Conservation (phyloP, 441 rosid species). For the Pelargonium myrrhifolium region DNA sequence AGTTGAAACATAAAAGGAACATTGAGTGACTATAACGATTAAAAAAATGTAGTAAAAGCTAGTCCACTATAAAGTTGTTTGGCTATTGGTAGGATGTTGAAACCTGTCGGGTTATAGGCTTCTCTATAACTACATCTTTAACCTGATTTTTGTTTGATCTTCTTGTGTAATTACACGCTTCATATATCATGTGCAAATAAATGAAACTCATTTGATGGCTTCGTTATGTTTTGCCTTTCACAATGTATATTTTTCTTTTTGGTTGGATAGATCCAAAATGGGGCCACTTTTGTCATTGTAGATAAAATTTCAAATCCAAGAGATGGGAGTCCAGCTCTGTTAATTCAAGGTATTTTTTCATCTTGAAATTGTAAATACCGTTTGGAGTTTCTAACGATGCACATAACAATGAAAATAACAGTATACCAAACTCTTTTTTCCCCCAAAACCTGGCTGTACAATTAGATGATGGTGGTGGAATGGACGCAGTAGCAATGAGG, state of each 20-base stretch:
- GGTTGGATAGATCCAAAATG: slow-evolving; percentile 72
- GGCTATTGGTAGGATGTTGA: not conserved
- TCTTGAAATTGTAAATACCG: slow-evolving; percentile 5
- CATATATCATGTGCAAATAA: not conserved
- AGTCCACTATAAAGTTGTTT: no score
- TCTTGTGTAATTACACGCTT: not conserved
- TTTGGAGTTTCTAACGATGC: not conserved
- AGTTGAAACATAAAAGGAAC: not conserved
- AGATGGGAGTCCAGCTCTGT: slow-evolving; percentile 62
- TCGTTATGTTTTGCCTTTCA: slow-evolving; percentile 28
- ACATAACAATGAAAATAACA: not conserved
- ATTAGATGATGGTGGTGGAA: slow-evolving; percentile 93
- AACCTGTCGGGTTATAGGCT: not conserved
- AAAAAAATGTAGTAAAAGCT: not conserved
- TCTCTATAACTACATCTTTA: slow-evolving; percentile 2
- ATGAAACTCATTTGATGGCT: slow-evolving; percentile 7
- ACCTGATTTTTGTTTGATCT: not conserved
- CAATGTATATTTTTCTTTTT: slow-evolving; percentile 23
- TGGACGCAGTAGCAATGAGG: slow-evolving; percentile 80
- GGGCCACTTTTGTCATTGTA: slow-evolving; percentile 82
- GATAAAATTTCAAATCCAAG: slow-evolving; percentile 71
- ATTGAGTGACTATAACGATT: not conserved
- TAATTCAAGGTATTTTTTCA: slow-evolving; percentile 64
- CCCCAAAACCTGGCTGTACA: slow-evolving; percentile 17
- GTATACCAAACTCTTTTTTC: slow-evolving; percentile 14